Evolutionary conservation across 768 basidiomycete genomes (phyloP).

Genomic region (Trametes villosa): DNA sequence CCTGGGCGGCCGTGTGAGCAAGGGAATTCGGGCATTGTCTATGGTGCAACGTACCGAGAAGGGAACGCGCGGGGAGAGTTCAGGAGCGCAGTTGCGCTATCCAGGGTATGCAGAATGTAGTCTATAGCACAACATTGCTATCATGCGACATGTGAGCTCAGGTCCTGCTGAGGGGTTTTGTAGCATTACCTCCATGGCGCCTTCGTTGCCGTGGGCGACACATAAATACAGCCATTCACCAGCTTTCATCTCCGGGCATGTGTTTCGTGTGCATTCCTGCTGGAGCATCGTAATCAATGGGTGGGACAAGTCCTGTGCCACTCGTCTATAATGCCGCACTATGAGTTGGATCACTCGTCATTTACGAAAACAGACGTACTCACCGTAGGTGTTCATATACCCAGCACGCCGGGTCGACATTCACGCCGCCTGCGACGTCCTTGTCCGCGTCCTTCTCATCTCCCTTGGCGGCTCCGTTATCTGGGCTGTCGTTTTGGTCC

Average conservation of each 20-base stretch:
- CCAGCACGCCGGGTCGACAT: slow-evolving; percentile 85
- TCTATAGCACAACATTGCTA: slow-evolving; percentile 97
- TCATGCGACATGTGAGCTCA: not conserved
- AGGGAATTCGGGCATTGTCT: slow-evolving; percentile 5
- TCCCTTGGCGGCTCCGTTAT: slow-evolving; percentile 17
- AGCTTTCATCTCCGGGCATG: slow-evolving; percentile 99
- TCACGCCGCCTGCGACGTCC: slow-evolving; percentile 49
- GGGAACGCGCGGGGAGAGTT: slow-evolving; percentile 93
- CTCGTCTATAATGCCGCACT: slow-evolving; percentile 53
- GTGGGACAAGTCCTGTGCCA: slow-evolving; percentile 86
- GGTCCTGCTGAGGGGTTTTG: not conserved
- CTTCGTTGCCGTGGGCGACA: slow-evolving; percentile 90
- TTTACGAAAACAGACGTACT: slow-evolving; percentile 17
- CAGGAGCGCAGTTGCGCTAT: slow-evolving; percentile 89
- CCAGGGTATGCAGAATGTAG: slow-evolving; percentile 91
- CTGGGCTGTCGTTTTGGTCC: slow-evolving; percentile 31
- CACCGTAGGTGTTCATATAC: slow-evolving; percentile 72
- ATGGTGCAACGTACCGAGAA: slow-evolving; percentile 62
- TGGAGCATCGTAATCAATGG: slow-evolving; percentile 85
- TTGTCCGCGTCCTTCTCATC: slow-evolving; percentile 36
- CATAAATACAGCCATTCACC: slow-evolving; percentile 97
- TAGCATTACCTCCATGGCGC: slow-evolving; percentile 75
- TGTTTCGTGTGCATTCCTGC: slow-evolving; percentile 81
- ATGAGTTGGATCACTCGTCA: not conserved
- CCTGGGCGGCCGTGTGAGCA: slow-evolving; percentile 44